Evolutionary conservation across 257 asterid species (phyloP).

Genomic region (Solanum appendiculatum): DNA sequence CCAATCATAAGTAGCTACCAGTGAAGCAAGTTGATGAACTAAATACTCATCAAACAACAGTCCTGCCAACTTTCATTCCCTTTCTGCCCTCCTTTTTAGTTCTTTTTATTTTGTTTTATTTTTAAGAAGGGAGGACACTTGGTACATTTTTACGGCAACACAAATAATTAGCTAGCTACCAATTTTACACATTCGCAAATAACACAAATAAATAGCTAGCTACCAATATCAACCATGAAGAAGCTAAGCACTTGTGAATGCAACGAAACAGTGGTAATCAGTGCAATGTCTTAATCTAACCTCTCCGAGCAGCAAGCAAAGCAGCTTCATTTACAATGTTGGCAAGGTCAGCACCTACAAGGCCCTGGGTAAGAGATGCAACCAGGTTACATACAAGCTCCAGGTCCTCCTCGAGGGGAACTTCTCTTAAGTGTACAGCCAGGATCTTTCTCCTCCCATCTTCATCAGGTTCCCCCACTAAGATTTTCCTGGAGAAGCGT

Average conservation of each 20-base stretch:
- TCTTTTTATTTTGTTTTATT: neutral
- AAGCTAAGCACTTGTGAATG: neutral
- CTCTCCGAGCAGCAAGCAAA: slow-evolving; percentile 95
- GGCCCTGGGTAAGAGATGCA: slow-evolving; percentile 86
- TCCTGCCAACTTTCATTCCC: neutral
- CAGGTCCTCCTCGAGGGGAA: slow-evolving; percentile 81
- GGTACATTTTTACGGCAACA: neutral
- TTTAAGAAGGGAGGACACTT: neutral
- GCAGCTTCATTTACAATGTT: slow-evolving; percentile 91
- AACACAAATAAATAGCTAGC: neutral
- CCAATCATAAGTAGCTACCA: neutral
- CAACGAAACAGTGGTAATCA: neutral
- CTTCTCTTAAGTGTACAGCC: slow-evolving; percentile 81
- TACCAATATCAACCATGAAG: neutral
- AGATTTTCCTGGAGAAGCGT: slow-evolving; percentile 91
- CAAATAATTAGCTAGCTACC: neutral
- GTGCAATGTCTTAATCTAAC: slow-evolving; percentile 24
- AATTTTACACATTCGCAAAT: neutral
- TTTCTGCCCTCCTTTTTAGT: neutral
- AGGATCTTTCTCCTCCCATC: slow-evolving; percentile 84
- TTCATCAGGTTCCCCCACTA: slow-evolving; percentile 94
- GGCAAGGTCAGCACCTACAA: slow-evolving; percentile 95
- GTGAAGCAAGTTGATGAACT: neutral
- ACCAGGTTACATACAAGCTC: slow-evolving; percentile 69
- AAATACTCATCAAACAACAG: neutral